phyloP scores from a whole-genome alignment of 257 asterid species.

The Primulina tabacum region DNA sequence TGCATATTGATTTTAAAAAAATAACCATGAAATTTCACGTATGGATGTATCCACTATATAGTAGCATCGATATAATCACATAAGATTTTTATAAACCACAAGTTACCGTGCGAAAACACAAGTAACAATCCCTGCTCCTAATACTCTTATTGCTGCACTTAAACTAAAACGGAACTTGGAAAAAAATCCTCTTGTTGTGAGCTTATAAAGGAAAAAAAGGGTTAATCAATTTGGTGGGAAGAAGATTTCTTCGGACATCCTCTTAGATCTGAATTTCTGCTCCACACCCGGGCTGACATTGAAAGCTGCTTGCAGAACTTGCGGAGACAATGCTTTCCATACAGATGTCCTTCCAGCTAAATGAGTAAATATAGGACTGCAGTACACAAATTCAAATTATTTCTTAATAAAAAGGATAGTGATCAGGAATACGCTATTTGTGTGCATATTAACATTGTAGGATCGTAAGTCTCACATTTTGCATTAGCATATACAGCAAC shows the following conservation, averaged over 20 bases:
- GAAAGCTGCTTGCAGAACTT: conserved; percentile 60
- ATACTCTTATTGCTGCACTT: no score
- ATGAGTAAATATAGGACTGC: conserved; percentile 65
- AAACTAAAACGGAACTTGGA: no score
- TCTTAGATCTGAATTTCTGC: conserved; percentile 61
- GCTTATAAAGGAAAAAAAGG: no score
- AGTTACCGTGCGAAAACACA: no score
- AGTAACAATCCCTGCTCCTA: no score
- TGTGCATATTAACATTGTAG: background rate
- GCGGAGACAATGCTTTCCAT: conserved; percentile 63
- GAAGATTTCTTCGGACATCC: conserved; percentile 72
- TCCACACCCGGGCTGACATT: conserved; percentile 55
- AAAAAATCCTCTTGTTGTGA: no score
- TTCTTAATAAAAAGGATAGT: background rate
- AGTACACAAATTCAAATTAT: background rate
- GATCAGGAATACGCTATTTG: background rate
- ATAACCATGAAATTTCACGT: no score
- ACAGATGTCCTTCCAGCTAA: conserved; percentile 59
- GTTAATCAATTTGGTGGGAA: conserved; percentile 55
- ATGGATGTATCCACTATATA: background rate
- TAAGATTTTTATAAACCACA: no score
- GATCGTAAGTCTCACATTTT: no score
- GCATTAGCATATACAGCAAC: no score
- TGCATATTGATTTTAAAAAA: no score
- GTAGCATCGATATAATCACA: background rate